A percentile compares a stretch with the other conserved stretches of the same genome.
Evolutionary conservation across 129 eudicot species (phyloP).

Genomic region (Heracleum sosnowskyi): DNA sequence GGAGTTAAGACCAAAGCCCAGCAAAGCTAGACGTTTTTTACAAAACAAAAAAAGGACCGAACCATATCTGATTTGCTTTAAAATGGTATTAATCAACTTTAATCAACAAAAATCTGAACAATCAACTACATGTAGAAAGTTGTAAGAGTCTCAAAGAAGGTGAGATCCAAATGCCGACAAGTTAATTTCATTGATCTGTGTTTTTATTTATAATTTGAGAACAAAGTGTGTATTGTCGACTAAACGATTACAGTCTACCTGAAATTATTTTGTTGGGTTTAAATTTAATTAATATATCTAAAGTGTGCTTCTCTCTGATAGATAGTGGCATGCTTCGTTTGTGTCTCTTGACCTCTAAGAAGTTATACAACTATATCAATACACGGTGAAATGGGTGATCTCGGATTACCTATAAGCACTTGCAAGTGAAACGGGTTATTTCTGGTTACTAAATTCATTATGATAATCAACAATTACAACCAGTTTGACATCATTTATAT

Average conservation of each 20-base stretch:
- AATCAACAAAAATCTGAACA: not conserved
- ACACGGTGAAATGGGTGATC: not conserved
- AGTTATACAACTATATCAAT: not conserved
- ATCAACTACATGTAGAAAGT: not conserved
- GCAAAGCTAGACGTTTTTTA: not conserved
- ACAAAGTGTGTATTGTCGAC: not conserved
- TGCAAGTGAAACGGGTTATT: not conserved
- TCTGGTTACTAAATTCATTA: not conserved
- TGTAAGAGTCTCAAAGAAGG: not conserved
- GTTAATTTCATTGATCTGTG: not conserved
- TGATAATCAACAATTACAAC: not conserved
- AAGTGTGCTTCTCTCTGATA: not conserved
- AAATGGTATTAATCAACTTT: not conserved
- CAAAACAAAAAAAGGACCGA: not conserved
- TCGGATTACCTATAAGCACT: not conserved
- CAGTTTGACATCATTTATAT: not conserved
- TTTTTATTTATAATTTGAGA: not conserved
- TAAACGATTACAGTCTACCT: not conserved
- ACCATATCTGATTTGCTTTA: not conserved
- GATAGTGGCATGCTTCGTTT: not conserved
- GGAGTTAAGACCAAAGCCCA: not conserved
- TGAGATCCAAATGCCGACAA: not conserved
- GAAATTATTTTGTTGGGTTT: not conserved
- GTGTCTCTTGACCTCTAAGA: not conserved
- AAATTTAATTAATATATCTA: not conserved